These are phyloP conservation scores for Leptoxyphium fumago DNA, from an alignment of 2,329 filamentous ascomycete species.

Conservation along the genomic window DNA sequence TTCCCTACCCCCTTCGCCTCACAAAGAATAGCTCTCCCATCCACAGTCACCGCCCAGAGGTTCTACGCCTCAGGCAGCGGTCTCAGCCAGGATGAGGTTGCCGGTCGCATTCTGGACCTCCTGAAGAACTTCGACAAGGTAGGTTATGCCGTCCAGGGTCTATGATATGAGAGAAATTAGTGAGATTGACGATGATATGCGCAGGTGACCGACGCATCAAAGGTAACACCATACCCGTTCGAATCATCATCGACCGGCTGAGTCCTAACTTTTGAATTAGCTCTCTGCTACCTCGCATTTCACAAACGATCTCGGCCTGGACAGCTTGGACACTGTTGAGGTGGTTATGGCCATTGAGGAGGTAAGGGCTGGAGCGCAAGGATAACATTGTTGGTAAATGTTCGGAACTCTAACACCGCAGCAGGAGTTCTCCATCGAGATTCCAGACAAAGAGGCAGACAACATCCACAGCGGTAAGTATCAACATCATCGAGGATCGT, in stretches of 20 bases:
- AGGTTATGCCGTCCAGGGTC: slow-evolving; percentile 16
- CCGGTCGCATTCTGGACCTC: slow-evolving; percentile 82
- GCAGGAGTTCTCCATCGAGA: slow-evolving; percentile 85
- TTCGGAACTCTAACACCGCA: slow-evolving; percentile 1
- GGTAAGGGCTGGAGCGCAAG: slow-evolving; percentile 33
- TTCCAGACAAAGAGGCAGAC: slow-evolving; percentile 94
- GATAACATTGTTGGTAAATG: slow-evolving; percentile 3
- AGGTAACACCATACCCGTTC: slow-evolving; percentile 28
- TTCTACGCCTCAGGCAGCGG: slow-evolving; percentile 75
- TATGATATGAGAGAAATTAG: not conserved
- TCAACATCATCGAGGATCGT: slow-evolving; percentile 1
- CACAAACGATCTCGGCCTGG: slow-evolving; percentile 88
- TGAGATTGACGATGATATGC: slow-evolving; percentile 1
- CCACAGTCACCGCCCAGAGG: slow-evolving; percentile 55
- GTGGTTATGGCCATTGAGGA: slow-evolving; percentile 99
- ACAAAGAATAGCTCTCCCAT: slow-evolving; percentile 45
- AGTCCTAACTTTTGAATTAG: slow-evolving; percentile 34
- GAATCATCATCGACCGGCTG: no score
- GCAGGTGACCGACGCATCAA: slow-evolving; percentile 48
- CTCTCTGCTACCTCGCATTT: slow-evolving; percentile 79
- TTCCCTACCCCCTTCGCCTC: slow-evolving; percentile 41
- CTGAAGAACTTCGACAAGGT: slow-evolving; percentile 97
- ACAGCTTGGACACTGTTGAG: slow-evolving; percentile 96
- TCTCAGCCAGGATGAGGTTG: slow-evolving; percentile 69
- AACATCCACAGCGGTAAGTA: slow-evolving; percentile 79